Percentiles rank a stretch among this genome's conserved stretches.
phyloP scores from a whole-genome alignment of 169 alveolate species.

The Cryptosporidium sp. region DNA sequence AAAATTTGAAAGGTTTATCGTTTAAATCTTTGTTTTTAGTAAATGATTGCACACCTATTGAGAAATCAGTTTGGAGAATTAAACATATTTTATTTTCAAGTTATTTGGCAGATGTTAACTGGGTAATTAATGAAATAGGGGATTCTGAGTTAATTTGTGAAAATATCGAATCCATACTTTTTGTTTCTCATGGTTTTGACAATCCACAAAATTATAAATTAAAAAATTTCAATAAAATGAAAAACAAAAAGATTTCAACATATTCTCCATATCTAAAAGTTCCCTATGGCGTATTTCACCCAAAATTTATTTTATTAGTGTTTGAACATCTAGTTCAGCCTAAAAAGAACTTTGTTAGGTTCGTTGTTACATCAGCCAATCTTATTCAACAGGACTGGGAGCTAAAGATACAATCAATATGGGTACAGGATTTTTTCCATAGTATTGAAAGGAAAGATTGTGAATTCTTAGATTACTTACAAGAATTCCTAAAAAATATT shows the following conservation, averaged over 20 bases:
- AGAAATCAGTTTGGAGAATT: constrained; percentile 10
- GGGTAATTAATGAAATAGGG: constrained; percentile 53
- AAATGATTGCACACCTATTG: neutral
- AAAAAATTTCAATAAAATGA: no score
- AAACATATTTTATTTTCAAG: constrained; percentile 46
- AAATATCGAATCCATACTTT: neutral
- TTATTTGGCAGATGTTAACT: constrained; percentile 21
- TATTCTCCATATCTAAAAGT: constrained; percentile 24
- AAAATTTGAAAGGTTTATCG: neutral
- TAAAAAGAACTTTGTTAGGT: constrained; percentile 31
- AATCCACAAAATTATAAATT: neutral
- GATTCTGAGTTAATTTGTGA: neutral
- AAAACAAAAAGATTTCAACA: neutral
- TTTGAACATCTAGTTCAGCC: constrained; percentile 11
- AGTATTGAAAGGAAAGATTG: neutral
- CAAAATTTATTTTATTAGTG: constrained; percentile 40
- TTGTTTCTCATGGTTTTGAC: neutral
- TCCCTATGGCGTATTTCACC: constrained; percentile 68
- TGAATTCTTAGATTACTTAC: constrained; percentile 28
- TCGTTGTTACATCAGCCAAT: constrained; percentile 67
- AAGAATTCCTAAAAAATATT: constrained; percentile 15
- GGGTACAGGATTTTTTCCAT: constrained; percentile 57
- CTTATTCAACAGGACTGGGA: constrained; percentile 48
- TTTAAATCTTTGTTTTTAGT: constrained; percentile 33
- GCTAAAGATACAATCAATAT: constrained; percentile 38